phyloP scores from a whole-genome alignment of 192 early-diverging fungal genomes.

The Podila horticola region DNA sequence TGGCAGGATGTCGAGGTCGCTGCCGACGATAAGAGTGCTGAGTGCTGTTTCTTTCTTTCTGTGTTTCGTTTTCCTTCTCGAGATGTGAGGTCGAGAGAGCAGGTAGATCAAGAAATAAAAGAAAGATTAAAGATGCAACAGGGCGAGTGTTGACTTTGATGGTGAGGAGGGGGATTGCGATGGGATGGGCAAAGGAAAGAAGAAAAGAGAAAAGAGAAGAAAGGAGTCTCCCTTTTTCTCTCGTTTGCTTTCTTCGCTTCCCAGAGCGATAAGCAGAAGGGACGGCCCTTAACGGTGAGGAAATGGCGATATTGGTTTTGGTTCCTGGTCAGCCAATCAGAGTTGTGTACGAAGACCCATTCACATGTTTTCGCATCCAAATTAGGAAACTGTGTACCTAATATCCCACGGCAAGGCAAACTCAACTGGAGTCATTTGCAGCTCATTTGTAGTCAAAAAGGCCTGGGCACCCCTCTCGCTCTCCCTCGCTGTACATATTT shows the following conservation, averaged over 20 bases:
- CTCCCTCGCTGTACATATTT: too few relatives aligned
- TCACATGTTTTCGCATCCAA: background rate
- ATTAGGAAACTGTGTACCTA: background rate
- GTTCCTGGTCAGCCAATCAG: background rate
- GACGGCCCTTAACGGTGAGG: background rate
- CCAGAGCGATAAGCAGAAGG: background rate
- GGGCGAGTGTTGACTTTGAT: slow-evolving; percentile 2
- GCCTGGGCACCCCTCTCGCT: background rate
- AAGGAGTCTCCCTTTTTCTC: background rate
- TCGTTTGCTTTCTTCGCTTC: too few relatives aligned
- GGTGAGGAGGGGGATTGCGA: background rate
- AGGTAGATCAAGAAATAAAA: background rate
- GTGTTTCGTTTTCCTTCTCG: background rate
- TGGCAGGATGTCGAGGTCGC: background rate
- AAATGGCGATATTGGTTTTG: too few relatives aligned
- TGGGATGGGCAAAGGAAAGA: background rate
- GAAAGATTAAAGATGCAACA: slow-evolving; percentile 1
- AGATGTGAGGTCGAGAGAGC: too few relatives aligned
- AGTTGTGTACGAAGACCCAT: background rate
- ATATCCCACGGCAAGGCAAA: background rate
- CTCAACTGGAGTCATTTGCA: background rate
- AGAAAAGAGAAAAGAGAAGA: background rate
- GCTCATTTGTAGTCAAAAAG: background rate
- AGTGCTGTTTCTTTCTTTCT: background rate
- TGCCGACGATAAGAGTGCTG: background rate